These are phyloP conservation scores for Arabidopsis arenosa DNA, from an alignment of 345 rosid genomes.

Conservation along the genomic window DNA sequence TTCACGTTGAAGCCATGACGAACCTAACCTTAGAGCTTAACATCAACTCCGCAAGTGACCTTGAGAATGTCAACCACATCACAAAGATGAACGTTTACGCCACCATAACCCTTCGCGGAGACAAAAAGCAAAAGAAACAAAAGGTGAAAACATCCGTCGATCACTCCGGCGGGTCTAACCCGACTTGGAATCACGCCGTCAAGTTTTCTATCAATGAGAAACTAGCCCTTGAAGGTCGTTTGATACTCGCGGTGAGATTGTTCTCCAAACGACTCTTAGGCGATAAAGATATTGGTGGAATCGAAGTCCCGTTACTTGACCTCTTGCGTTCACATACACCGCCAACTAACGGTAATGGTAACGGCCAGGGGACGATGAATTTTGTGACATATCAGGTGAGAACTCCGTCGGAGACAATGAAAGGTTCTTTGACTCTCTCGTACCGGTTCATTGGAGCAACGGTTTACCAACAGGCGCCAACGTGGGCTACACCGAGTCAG, in stretches of 20 bases:
- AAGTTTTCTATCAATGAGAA: conserved; percentile 53
- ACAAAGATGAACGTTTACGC: conserved; percentile 76
- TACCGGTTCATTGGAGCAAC: conserved; percentile 51
- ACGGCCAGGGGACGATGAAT: conserved; percentile 33
- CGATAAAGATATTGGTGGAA: conserved; percentile 64
- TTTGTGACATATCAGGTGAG: conserved; percentile 63
- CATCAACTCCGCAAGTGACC: conserved; percentile 57
- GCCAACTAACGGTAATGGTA: conserved; percentile 19
- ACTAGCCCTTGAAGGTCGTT: conserved; percentile 50
- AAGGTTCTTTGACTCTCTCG: conserved; percentile 65
- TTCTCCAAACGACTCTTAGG: conserved; percentile 56
- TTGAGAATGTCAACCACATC: conserved; percentile 61
- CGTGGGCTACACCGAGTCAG: neutral
- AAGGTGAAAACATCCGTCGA: conserved; percentile 51
- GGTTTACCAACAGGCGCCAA: conserved; percentile 5
- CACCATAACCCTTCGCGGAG: conserved; percentile 58
- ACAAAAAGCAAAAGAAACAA: conserved; percentile 39
- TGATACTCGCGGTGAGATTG: conserved; percentile 53
- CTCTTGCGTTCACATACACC: conserved; percentile 34
- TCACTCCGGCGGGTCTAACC: conserved; percentile 55
- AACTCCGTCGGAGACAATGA: conserved; percentile 59
- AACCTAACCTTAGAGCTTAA: conserved; percentile 57
- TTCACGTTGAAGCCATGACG: conserved; percentile 44
- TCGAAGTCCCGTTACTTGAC: conserved; percentile 66
- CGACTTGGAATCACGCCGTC: conserved; percentile 62